Conservation (phyloP, 495 filamentous ascomycete genomes). For the Aspergillus cavernicola region DNA sequence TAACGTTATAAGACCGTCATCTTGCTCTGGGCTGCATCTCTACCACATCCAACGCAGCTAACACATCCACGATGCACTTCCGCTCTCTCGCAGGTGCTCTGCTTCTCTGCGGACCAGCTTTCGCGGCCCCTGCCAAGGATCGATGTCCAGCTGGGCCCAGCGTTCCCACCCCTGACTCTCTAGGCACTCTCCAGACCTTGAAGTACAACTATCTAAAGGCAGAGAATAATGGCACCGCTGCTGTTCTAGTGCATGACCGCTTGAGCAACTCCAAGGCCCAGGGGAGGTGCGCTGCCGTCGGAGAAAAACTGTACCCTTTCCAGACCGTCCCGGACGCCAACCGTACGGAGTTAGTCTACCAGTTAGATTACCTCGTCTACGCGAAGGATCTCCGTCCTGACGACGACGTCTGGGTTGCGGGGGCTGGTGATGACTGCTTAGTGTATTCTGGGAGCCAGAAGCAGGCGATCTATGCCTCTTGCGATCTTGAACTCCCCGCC, state of each 20-base stretch:
- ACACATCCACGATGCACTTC: slow-evolving; percentile 11
- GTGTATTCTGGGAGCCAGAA: slow-evolving; percentile 17
- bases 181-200: slow-evolving; percentile 22
- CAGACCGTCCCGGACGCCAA: slow-evolving; percentile 4
- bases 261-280: slow-evolving; percentile 14
- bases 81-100: slow-evolving; percentile 6
- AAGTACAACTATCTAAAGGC: slow-evolving; percentile 32
- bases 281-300: slow-evolving; percentile 21
- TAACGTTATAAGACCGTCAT: neutral
- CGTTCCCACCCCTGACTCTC: slow-evolving; percentile 9
- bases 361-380: slow-evolving; percentile 27
- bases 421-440: slow-evolving; percentile 2
- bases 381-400: slow-evolving; percentile 12
- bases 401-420: slow-evolving; percentile 20
- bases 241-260: slow-evolving; percentile 20
- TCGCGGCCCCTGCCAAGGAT: slow-evolving; percentile 13
- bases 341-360: slow-evolving; percentile 23
- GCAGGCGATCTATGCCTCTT: slow-evolving; percentile 6
- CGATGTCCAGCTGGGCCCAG: neutral
- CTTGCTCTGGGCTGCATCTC: neutral
- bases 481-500: slow-evolving; percentile 17
- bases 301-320: slow-evolving; percentile 23
- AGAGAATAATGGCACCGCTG: slow-evolving; percentile 28
- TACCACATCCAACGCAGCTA: neutral
- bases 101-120: slow-evolving; percentile 11